phyloP scores from a whole-genome alignment of 2,329 filamentous ascomycete genomes.

The Pseudogymnoascus sp. region DNA sequence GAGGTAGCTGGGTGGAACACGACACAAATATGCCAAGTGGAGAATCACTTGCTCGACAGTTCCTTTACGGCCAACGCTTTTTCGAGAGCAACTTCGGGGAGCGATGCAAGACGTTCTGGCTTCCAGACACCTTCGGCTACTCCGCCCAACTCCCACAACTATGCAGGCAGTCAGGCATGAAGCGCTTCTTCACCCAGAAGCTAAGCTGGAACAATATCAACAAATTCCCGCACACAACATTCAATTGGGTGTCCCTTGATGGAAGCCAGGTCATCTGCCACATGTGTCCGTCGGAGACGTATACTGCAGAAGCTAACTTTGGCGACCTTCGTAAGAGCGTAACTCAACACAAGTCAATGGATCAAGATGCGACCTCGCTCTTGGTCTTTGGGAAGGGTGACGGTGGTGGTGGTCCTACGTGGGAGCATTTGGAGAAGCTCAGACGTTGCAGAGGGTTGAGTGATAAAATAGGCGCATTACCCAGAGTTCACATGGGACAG shows the following conservation, averaged over 20 bases:
- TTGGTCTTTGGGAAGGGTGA: conserved; percentile 96
- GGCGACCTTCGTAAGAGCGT: conserved; percentile 88
- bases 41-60: conserved; percentile 88
- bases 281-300: conserved; percentile 93
- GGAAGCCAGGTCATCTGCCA: conserved; percentile 96
- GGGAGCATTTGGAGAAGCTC: conserved; percentile 89
- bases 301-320: conserved; percentile 90
- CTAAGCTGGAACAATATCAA: conserved; percentile 99
- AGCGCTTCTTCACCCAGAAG: conserved; percentile 94
- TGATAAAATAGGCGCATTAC: conserved; percentile 75
- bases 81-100: conserved; percentile 90
- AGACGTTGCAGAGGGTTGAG: conserved; percentile 84
- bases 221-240: conserved; percentile 96
- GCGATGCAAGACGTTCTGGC: conserved; percentile 87
- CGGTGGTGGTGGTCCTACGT: conserved; percentile 89
- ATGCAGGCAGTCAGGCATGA: conserved; percentile 91
- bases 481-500: conserved; percentile 78
- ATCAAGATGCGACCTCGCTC: conserved; percentile 82
- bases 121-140: conserved; percentile 97
- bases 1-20: conserved; percentile 97
- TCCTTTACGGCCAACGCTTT: conserved; percentile 89
- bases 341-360: conserved; percentile 88
- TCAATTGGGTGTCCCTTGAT: conserved; percentile 96
- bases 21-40: conserved; percentile 97
- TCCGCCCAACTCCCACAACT: conserved; percentile 90